Base-by-base conservation (phyloP, 108 stramenopile genomes). In the Aurantiochytrium sp. region DNA sequence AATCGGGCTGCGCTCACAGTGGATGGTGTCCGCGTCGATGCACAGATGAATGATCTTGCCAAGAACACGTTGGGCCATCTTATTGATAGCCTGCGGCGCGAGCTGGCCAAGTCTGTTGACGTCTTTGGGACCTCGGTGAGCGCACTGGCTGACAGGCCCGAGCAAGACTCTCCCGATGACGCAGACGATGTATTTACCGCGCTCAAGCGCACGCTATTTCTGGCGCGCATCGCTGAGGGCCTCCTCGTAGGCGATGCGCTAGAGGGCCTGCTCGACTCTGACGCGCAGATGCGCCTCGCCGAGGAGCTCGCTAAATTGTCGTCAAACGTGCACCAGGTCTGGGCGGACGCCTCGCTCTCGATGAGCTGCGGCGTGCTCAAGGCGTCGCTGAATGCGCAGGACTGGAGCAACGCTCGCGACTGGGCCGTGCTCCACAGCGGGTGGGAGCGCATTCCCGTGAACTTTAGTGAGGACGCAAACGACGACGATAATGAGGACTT, bases 371-470 rank as follows among this genome's bases (percentile, higher is more conserved):
- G 45, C 6, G 73, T 81, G n/a, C 45, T 81, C 24, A 15, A 24
- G 12, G n/a, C n/a, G 6, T 81, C 73, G 10, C 45, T 81, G 21
- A 5, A 2, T 5, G 39, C 73, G 3, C 73, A 81, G 73, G 73
- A 81, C 39, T 81, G 73, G 73, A 27, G 27, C 30, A 41, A 81
- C 45, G 21, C 73, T 27, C 73, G 73, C n/a, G 73, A 81, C 73
- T 81, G 73, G 73, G 45, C 39, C 21, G 30, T 81, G 42, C 73
- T 81, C 12, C 45, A 81, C 45, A 48, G 73, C 12, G 73, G 73
- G 10, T 81, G 73, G 73, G 73, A 81, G 73, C 73, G 73, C n/a
- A 81, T 81, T 81, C 45, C 73, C 39, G 45, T 81, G 45, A 37
- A 48, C 45, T 48, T 81, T 24, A 41, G 12, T 6, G 73, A 41